Conservation (phyloP, 257 asterid genomes). For the Nicotiana otophora region DNA sequence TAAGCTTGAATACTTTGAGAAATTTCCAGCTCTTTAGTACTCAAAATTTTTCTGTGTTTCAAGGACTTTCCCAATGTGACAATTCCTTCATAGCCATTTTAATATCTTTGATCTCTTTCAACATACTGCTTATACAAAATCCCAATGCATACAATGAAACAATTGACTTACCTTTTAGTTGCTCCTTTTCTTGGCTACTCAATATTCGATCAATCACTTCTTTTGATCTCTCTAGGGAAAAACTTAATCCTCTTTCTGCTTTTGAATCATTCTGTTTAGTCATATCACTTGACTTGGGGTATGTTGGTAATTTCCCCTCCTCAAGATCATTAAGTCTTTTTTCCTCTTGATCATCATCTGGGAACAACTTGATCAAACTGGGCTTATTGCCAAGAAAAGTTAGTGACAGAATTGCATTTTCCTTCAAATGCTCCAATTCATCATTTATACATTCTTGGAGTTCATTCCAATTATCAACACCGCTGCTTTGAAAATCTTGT, state of each 20-base stretch:
- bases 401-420: not conserved
- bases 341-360: not conserved
- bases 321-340: not conserved
- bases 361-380: slow-evolving; percentile 1
- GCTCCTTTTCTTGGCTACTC: not conserved
- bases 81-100: not conserved
- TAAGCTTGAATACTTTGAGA: not conserved
- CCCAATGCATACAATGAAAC: not conserved
- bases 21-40: not conserved
- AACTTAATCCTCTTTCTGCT: not conserved
- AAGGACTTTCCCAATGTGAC: not conserved
- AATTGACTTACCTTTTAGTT: not conserved
- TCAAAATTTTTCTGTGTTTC: not conserved
- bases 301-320: not conserved
- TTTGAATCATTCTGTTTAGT: not conserved
- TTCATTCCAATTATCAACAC: not conserved
- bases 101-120: not conserved
- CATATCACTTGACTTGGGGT: not conserved
- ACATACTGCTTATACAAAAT: not conserved
- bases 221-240: not conserved
- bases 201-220: not conserved
- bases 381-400: not conserved
- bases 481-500: not conserved
- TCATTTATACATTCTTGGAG: not conserved
- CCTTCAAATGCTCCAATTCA: not conserved